Base-by-base conservation (phyloP, 805 yeast genomes). In the Ogataea paradorogensis region DNA sequence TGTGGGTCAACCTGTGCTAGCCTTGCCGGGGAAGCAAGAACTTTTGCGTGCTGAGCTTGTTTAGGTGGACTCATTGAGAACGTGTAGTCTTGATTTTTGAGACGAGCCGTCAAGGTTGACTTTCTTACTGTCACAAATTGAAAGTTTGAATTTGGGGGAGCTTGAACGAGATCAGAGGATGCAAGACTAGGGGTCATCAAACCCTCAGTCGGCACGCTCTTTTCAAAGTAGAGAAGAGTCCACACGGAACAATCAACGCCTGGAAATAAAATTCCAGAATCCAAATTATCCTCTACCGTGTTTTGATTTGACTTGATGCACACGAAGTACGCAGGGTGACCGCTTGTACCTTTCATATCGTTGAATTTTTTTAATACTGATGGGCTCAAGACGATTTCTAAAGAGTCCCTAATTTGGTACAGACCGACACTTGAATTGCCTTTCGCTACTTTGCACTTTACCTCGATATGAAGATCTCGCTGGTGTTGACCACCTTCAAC, bases 1-100 rank as follows among this genome's bases (percentile, higher is more conserved):
- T 37, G 42, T 2, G 66, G 64, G 29, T 61, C 63, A 7, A 54
- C 38, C 14, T 35, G 33, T 15, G 43, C 31, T 15, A 52, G 42
- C 13, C 29, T 40, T n/a, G 52, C 26, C 6, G 51, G 29, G 9
- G 25, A 9, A 3, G 10, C n/a, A 9, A 23, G 10, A 11, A 9
- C 7, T 3, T 7, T 11, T 9, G n/a, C 3, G 4, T 23, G 25
- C n/a, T 23, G 10, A 7, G 25, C 4, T 10, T 27, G 11, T 21
- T 20, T 13, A 6, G 51, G 48, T 6, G 50, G 47, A 10, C 24
- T 35, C 46, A 45, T 42, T 7, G 42, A 15, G 33, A 27, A n/a
- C 13, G 15, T 26, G n/a, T 27, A 11, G n/a, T 16, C 18, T 22
- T 29, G 26, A 11, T 31, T 31, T n/a, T 21, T 6, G 5, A 14